Base-by-base conservation (phyloP, 1,284 basidiomycete genomes). In the Pholiota adiposa region DNA sequence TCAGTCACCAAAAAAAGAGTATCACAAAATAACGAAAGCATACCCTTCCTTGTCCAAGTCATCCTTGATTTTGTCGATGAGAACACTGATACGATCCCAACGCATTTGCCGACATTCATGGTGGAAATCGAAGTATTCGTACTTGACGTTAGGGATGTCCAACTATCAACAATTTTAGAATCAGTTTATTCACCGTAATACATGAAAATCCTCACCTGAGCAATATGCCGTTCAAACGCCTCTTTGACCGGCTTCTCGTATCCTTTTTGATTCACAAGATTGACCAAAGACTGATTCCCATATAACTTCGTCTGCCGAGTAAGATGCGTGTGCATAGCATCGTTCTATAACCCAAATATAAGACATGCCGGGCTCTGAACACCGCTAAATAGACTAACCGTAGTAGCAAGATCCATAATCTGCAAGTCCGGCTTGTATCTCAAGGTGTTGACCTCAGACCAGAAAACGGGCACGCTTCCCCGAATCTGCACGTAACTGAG, bases 101-200 rank as follows among this genome's bases (percentile, higher is more conserved):
- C 94, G 89, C 90, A 99, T 94, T 40, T 93, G 86, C 72, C 89
- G 93, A 82, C 97, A 98, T 75, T 98, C 96, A 67, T 87, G 89
- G 76, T 98, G 97, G 81, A 99, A 99, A 75, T 99, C 97, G 72
- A 97, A 99, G 80, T 98, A 98, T 63, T 93, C 83, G 73, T 99
- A 99, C 70, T 88, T 88, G 54, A 95, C 88, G 51, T 86, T 79
- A 4, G 87, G 81, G 33, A 90, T 68, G 63, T 85, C 82, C 53
- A 88, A 75, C 89, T 91, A 52, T 54, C 18, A 9, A 9, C 36
- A 38, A 44, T 29, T n/a, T 31, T 62, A 60, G 23, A 51, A 29
- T 43, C 21, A 56, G 21, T 11, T 27, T 34, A 21, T 58, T 31
- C 40, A 6, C 31, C 31, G 31, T 14, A 43, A 33, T 54, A 18